A percentile compares a stretch with the other conserved stretches of the same genome.
phyloP scores from a whole-genome alignment of 352 stramenopile species.

The Aphanomyces euteiches region DNA sequence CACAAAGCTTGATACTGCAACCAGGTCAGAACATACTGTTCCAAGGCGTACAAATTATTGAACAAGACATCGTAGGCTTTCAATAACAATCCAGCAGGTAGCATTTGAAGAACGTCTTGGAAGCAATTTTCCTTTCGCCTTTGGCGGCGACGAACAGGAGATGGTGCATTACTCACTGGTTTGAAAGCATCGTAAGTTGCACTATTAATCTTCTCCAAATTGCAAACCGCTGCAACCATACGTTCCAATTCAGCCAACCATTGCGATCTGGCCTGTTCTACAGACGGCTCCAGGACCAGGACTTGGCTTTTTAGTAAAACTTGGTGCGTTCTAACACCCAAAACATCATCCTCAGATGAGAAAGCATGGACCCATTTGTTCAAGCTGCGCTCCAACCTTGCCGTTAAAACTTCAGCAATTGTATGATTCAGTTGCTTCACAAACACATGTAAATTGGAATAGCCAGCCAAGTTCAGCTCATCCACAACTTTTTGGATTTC shows the following conservation, averaged over 20 bases:
- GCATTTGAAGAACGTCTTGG: slow-evolving; percentile 56
- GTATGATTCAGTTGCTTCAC: slow-evolving; percentile 88
- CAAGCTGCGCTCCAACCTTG: slow-evolving; percentile 64
- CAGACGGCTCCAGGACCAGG: slow-evolving; percentile 93
- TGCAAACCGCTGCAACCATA: slow-evolving; percentile 92
- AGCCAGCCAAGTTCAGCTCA: slow-evolving; percentile 92
- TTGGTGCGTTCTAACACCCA: slow-evolving; percentile 74
- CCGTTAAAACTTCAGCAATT: slow-evolving; percentile 81
- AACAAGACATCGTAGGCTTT: slow-evolving; percentile 76
- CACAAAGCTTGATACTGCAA: slow-evolving; percentile 98
- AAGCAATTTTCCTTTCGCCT: slow-evolving; percentile 67
- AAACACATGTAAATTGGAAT: slow-evolving; percentile 90
- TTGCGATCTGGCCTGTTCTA: slow-evolving; percentile 87
- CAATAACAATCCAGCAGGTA: slow-evolving; percentile 63
- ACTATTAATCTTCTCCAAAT: slow-evolving; percentile 86
- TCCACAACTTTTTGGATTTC: slow-evolving; percentile 92
- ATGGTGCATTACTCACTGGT: slow-evolving; percentile 39
- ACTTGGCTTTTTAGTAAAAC: slow-evolving; percentile 96
- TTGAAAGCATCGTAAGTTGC: slow-evolving; percentile 66
- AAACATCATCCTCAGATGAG: slow-evolving; percentile 36
- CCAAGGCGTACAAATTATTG: slow-evolving; percentile 72
- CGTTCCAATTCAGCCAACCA: slow-evolving; percentile 91
- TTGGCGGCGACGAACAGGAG: slow-evolving; percentile 49
- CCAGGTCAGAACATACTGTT: slow-evolving; percentile 94
- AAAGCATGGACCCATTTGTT: slow-evolving; percentile 72